phyloP scores from a whole-genome alignment of 805 yeast genomes.

The Schwanniomyces pseudopolymorphus region DNA sequence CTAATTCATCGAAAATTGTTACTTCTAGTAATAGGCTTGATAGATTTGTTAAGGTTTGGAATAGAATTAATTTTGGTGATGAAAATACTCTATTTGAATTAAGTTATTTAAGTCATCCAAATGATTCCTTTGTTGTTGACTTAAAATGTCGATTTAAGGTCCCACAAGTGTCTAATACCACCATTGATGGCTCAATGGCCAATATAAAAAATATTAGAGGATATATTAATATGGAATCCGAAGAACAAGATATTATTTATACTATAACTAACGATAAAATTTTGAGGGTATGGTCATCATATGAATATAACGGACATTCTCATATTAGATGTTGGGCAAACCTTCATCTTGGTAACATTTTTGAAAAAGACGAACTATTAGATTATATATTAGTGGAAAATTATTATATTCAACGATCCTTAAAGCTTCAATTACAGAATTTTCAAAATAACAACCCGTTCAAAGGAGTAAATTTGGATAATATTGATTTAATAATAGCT shows the following conservation, averaged over 20 bases:
- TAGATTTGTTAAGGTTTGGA: slow-evolving; percentile 73
- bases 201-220: slow-evolving; percentile 34
- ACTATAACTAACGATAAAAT: slow-evolving; percentile 60
- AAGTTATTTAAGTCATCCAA: slow-evolving; percentile 63
- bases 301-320: slow-evolving; percentile 57
- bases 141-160: slow-evolving; percentile 54
- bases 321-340: slow-evolving; percentile 59
- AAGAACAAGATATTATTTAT: slow-evolving; percentile 48
- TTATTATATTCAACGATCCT: slow-evolving; percentile 26
- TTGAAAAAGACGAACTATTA: slow-evolving; percentile 18
- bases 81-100: slow-evolving; percentile 62
- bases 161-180: slow-evolving; percentile 5
- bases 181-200: slow-evolving; percentile 23
- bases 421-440: slow-evolving; percentile 6
- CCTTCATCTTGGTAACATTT: slow-evolving; percentile 23
- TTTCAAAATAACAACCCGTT: slow-evolving; percentile 11
- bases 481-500: slow-evolving; percentile 36
- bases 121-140: slow-evolving; percentile 45
- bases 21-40: slow-evolving; percentile 67
- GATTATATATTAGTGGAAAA: slow-evolving; percentile 37
- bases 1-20: slow-evolving; percentile 61
- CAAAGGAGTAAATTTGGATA: slow-evolving; percentile 9
- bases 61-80: slow-evolving; percentile 65
- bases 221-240: slow-evolving; percentile 27
- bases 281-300: slow-evolving; percentile 69